Percentiles rank a stretch among this genome's conserved stretches.
These are phyloP conservation scores for Dendryphion nanum DNA, from an alignment of 2,329 filamentous ascomycete species.

Conservation along the genomic window DNA sequence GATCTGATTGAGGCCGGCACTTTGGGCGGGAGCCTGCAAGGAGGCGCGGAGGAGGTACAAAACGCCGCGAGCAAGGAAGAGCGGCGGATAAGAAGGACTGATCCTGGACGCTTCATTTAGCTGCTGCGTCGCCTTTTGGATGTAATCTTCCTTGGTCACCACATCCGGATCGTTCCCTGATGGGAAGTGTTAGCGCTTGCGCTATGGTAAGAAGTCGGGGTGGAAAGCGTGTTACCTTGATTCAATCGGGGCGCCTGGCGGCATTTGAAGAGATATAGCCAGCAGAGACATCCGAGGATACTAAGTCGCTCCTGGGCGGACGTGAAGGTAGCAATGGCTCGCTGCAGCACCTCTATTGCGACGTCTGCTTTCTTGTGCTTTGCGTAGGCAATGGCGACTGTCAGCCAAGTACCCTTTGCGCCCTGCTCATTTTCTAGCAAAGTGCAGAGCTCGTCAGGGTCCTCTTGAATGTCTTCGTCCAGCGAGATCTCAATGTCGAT, in stretches of 20 bases:
- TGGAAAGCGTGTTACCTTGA: constrained; percentile 52
- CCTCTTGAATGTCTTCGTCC: constrained; percentile 78
- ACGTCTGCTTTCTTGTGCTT: constrained; percentile 94
- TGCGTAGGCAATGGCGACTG: constrained; percentile 93
- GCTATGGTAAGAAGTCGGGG: too few relatives aligned
- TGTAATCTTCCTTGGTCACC: constrained; percentile 87
- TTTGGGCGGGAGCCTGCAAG: constrained; percentile 71
- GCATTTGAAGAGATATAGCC: constrained; percentile 88
- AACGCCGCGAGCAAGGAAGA: constrained; percentile 88
- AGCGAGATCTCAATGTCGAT: constrained; percentile 89
- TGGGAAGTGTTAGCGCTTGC: too few relatives aligned
- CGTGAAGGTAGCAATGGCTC: constrained; percentile 70
- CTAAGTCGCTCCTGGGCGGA: constrained; percentile 80
- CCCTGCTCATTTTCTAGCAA: constrained; percentile 92
- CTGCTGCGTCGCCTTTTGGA: constrained; percentile 84
- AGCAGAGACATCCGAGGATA: constrained; percentile 81
- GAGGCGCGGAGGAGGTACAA: constrained; percentile 86
- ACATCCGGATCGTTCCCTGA: constrained; percentile 63
- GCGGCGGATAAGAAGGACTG: constrained; percentile 86
- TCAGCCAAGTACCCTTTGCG: constrained; percentile 93
- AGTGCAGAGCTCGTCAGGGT: constrained; percentile 91
- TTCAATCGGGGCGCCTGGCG: constrained; percentile 71
- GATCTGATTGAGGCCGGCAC: constrained; percentile 62
- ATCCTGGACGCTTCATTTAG: constrained; percentile 95
- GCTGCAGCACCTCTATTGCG: constrained; percentile 67